Evolutionary conservation across 2,329 filamentous ascomycete genomes (phyloP).

Genomic region (Ascochyta viciae-villosae): DNA sequence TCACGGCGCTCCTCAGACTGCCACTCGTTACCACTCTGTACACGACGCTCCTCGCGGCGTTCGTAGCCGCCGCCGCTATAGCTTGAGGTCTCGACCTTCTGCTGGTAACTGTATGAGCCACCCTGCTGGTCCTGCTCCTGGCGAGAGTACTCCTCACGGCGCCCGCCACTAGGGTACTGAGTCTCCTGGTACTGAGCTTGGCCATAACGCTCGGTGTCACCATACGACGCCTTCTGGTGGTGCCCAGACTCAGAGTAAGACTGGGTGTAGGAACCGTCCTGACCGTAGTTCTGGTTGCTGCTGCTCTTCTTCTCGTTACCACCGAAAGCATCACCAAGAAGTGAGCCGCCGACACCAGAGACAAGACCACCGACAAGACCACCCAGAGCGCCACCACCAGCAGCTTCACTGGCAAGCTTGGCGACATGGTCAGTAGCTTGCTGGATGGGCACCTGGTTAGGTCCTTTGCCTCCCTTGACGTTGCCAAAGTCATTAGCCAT

Average conservation of each 20-base stretch:
- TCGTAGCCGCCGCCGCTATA: conserved; percentile 62
- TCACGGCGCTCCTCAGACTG: conserved; percentile 47
- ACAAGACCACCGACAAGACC: conserved; percentile 75
- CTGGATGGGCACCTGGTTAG: conserved; percentile 43
- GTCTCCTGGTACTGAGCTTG: conserved; percentile 68
- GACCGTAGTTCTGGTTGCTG: conserved; percentile 60
- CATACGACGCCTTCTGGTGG: conserved; percentile 46
- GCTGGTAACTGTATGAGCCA: conserved; percentile 63
- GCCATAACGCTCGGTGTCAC: conserved; percentile 60
- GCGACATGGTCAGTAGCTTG: conserved; percentile 51
- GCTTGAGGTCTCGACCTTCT: conserved; percentile 63
- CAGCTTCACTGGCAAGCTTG: conserved; percentile 64
- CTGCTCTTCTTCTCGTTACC: conserved; percentile 62
- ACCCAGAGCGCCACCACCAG: conserved; percentile 70
- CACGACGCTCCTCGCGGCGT: conserved; percentile 63
- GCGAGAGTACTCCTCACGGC: conserved; percentile 66
- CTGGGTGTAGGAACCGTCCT: conserved; percentile 68
- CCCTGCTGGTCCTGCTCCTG: conserved; percentile 62
- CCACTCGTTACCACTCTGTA: conserved; percentile 54
- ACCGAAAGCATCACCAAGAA: conserved; percentile 69
- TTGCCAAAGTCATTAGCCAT: conserved; percentile 68
- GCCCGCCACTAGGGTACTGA: conserved; percentile 64
- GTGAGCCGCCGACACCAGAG: conserved; percentile 62
- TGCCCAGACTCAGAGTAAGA: conserved; percentile 68
- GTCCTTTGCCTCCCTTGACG: conserved; percentile 51